These are phyloP conservation scores for Barnettozyma sucrosica DNA, from an alignment of 805 yeast species.

Conservation along the genomic window DNA sequence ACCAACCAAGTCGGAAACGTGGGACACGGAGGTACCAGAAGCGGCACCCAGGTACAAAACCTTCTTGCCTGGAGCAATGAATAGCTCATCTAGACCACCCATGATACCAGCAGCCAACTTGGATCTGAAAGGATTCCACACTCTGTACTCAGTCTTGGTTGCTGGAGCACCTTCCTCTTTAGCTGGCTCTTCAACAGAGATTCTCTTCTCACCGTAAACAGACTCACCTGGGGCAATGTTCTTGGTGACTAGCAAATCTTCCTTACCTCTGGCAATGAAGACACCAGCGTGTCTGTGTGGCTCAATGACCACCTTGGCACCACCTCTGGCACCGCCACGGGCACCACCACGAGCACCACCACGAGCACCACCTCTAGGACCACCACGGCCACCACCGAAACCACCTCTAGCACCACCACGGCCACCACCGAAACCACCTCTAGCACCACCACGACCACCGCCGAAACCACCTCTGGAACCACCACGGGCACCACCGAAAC, in stretches of 20 bases:
- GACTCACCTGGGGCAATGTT: slow-evolving; percentile 98
- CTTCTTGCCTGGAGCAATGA: slow-evolving; percentile 97
- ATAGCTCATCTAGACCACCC: slow-evolving; percentile 98
- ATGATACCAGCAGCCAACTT: slow-evolving; percentile 99
- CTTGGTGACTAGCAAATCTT: slow-evolving; percentile 94
- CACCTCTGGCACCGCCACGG: slow-evolving; percentile 79
- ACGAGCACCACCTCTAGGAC: slow-evolving; percentile 47
- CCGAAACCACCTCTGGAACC: slow-evolving; percentile 42
- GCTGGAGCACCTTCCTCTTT: slow-evolving; percentile 82
- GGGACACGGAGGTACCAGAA: slow-evolving; percentile 98
- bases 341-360: slow-evolving; percentile 65
- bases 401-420: slow-evolving; percentile 47
- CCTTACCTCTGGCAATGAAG: slow-evolving; percentile 98
- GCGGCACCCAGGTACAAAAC: slow-evolving; percentile 98
- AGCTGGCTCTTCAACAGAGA: slow-evolving; percentile 88
- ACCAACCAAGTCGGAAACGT: slow-evolving; percentile 97
- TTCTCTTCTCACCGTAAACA: slow-evolving; percentile 97
- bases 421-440: slow-evolving; percentile 39
- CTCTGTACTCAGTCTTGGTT: slow-evolving; percentile 97
- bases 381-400: slow-evolving; percentile 35
- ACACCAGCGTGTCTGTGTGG: slow-evolving; percentile 99
- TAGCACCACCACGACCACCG: slow-evolving; percentile 33
- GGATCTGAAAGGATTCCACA: slow-evolving; percentile 99
- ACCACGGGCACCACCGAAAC: slow-evolving; percentile 48
- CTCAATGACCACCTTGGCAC: slow-evolving; percentile 95